phyloP scores from a whole-genome alignment of 2,329 filamentous ascomycete genomes.

The Stachybotrys elegans region DNA sequence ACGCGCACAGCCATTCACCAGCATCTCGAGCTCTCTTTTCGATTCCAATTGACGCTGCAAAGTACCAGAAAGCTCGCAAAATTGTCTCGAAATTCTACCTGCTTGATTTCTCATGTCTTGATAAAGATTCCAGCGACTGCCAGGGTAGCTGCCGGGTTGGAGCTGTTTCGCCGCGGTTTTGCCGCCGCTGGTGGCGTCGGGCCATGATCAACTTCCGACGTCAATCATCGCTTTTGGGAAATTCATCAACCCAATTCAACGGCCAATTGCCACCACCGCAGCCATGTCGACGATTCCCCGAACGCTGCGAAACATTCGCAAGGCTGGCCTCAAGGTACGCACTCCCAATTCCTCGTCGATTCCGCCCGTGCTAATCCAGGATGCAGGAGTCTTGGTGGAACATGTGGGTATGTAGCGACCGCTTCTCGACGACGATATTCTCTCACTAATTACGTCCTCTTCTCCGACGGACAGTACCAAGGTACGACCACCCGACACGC shows the following conservation, averaged over 20 bases:
- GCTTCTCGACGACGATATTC: conserved; percentile 14
- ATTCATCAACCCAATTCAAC: conserved; percentile 7
- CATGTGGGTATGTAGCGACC: conserved; percentile 68
- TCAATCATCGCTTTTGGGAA: conserved; percentile 3
- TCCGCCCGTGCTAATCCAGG: conserved; percentile 7
- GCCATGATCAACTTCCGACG: conserved; percentile 16
- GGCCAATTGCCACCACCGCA: conserved; percentile 28
- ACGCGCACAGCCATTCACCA: conserved; percentile 28
- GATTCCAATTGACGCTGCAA: too few species aligned
- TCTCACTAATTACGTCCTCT: conserved; percentile 15
- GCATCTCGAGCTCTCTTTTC: too few species aligned
- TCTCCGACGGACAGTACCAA: conserved; percentile 43
- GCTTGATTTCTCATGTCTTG: too few species aligned
- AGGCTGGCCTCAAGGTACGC: conserved; percentile 78
- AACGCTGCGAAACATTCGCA: conserved; percentile 81
- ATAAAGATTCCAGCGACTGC: too few species aligned
- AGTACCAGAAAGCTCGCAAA: too few species aligned
- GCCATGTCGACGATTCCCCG: conserved; percentile 87
- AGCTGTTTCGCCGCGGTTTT: conserved; percentile 23
- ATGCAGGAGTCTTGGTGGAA: conserved; percentile 82
- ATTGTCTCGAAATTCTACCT: too few species aligned
- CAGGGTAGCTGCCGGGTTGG: conserved; percentile 1
- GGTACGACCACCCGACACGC: conserved; percentile 36
- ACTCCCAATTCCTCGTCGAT: neutral
- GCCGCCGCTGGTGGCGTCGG: conserved; percentile 15